A percentile compares a stretch with the other conserved stretches of the same genome.
Evolutionary conservation across 495 filamentous ascomycete genomes (phyloP).

Genomic region (Penicillium alfredii): DNA sequence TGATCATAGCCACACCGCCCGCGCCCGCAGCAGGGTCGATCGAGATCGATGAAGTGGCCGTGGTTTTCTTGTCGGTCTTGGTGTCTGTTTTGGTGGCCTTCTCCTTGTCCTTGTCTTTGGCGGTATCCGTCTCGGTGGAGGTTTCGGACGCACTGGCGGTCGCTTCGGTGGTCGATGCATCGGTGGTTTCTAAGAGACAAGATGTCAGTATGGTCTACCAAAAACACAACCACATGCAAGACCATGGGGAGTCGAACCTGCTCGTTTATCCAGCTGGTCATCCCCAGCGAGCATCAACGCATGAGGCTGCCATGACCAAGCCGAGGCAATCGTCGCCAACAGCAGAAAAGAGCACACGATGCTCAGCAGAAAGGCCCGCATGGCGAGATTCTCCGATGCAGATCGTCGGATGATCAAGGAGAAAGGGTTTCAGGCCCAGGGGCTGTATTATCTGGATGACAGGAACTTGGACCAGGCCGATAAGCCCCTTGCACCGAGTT

Average conservation of each 20-base stretch:
- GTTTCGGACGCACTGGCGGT: conserved; percentile 17
- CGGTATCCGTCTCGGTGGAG: conserved; percentile 16
- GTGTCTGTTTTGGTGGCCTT: conserved; percentile 22
- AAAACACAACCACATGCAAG: not conserved
- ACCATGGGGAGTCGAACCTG: conserved; percentile 18
- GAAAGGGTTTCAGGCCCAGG: conserved; percentile 1
- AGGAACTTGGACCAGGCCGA: conserved; percentile 1
- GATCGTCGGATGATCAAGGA: conserved; percentile 1
- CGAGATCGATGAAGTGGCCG: conserved; percentile 37
- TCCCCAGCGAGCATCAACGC: conserved; percentile 25
- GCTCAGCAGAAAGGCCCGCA: conserved; percentile 32
- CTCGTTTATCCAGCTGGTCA: conserved; percentile 27
- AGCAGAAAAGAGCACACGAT: conserved; percentile 38
- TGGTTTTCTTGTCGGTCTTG: conserved; percentile 31
- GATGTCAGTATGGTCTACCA: conserved; percentile 4
- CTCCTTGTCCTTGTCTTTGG: conserved; percentile 11
- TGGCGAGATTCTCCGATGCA: conserved; percentile 14
- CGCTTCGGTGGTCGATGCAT: conserved; percentile 17
- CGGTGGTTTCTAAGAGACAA: conserved; percentile 16
- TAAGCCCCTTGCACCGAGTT: conserved; percentile 18
- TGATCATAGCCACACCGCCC: conserved; percentile 79
- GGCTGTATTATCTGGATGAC: not conserved
- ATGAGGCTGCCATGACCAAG: conserved; percentile 45
- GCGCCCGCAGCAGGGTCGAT: conserved; percentile 55
- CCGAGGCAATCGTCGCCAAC: conserved; percentile 41